Percentiles rank a stretch among this genome's conserved stretches.
These are phyloP conservation scores for Grifola frondosa DNA, from an alignment of 1,284 basidiomycete species.

Conservation along the genomic window DNA sequence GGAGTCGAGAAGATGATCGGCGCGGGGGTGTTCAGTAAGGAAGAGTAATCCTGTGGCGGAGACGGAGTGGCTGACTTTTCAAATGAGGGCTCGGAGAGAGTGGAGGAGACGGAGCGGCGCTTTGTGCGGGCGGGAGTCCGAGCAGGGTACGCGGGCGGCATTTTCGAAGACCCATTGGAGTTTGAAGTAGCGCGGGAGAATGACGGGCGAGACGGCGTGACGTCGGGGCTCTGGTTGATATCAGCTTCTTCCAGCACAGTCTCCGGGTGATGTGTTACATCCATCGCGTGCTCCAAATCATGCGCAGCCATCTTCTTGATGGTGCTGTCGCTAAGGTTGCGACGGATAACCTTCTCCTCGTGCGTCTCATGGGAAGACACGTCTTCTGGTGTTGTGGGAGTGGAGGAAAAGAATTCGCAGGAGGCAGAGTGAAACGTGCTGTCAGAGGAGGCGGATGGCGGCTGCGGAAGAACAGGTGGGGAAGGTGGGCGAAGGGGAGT, in stretches of 20 bases:
- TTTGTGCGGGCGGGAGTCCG: constrained; percentile 95
- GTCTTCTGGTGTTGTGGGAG: constrained; percentile 55
- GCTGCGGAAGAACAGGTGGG: constrained; percentile 31
- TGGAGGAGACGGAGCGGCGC: constrained; percentile 88
- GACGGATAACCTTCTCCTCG: constrained; percentile 33
- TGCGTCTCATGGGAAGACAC: constrained; percentile 8
- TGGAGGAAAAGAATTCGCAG: constrained; percentile 51
- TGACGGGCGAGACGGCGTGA: constrained; percentile 23
- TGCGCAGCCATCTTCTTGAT: constrained; percentile 25
- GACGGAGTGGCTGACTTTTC: constrained; percentile 46
- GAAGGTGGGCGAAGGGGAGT: constrained; percentile 28
- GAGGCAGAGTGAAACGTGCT: constrained; percentile 54
- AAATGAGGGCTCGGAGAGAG: constrained; percentile 57
- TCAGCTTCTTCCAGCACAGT: constrained; percentile 49
- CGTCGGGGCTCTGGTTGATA: constrained; percentile 9
- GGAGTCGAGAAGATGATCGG: constrained; percentile 85
- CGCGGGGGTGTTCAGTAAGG: constrained; percentile 66
- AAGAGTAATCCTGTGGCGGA: constrained; percentile 68
- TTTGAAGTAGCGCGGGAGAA: constrained; percentile 25
- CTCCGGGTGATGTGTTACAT: constrained; percentile 33
- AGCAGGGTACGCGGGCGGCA: constrained; percentile 59
- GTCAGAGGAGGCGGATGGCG: constrained; percentile 45
- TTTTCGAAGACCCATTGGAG: constrained; percentile 36
- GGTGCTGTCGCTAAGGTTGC: constrained; percentile 56
- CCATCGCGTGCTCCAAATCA: constrained; percentile 11